These are phyloP conservation scores for Microdochium paspali DNA, from an alignment of 2,329 filamentous ascomycete species.

Conservation along the genomic window DNA sequence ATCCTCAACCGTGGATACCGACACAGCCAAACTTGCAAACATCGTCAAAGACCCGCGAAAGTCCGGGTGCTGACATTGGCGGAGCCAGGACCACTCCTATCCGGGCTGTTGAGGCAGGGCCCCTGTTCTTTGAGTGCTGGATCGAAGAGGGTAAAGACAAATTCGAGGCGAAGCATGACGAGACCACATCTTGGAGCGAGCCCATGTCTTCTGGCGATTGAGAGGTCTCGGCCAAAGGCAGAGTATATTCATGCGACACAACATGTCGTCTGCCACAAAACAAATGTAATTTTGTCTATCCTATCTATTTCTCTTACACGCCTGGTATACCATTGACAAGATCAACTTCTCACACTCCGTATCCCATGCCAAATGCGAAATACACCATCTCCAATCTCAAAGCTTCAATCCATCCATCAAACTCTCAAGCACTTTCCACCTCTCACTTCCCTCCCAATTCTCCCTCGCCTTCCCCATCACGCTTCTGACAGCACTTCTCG, in stretches of 20 bases:
- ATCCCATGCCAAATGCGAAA: background rate
- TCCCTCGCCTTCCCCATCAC: slow-evolving; percentile 77
- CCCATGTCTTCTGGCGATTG: background rate
- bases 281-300: background rate
- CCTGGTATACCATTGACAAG: background rate
- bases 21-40: slow-evolving; percentile 38
- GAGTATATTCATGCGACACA: background rate
- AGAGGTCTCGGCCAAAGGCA: background rate
- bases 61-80: slow-evolving; percentile 22
- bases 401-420: background rate
- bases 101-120: slow-evolving; percentile 44
- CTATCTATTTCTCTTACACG: background rate
- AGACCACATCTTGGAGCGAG: background rate
- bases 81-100: slow-evolving; percentile 37
- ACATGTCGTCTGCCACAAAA: background rate
- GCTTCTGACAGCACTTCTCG: slow-evolving; percentile 71
- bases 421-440: background rate
- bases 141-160: slow-evolving; percentile 46
- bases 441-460: slow-evolving; percentile 60
- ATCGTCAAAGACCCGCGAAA: slow-evolving; percentile 17
- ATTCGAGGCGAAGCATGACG: slow-evolving; percentile 7
- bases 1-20: slow-evolving; percentile 53
- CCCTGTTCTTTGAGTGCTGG: slow-evolving; percentile 59
- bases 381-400: background rate
- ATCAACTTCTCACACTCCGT: background rate